Percentiles rank a stretch among this genome's conserved stretches.
Conservation (phyloP, 1,139 yeast species). For the Candida freyschussii region DNA sequence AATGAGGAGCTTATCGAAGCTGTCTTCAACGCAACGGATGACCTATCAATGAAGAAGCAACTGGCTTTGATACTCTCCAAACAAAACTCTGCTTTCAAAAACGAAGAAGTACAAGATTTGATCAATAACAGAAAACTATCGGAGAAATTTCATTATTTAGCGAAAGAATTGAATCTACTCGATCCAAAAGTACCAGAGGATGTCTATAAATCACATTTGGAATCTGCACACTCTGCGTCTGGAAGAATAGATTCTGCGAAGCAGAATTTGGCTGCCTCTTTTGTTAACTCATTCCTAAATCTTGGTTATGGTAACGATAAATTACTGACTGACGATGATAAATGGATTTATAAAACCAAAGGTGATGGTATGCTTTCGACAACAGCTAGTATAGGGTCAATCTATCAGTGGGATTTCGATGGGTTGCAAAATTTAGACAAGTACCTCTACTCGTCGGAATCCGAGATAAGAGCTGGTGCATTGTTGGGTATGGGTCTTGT, state of each 20-base stretch:
- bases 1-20: slow-evolving; percentile 72
- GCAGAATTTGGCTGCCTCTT: slow-evolving; percentile 92
- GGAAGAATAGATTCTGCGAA: slow-evolving; percentile 84
- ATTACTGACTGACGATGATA: slow-evolving; percentile 69
- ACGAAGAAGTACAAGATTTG: slow-evolving; percentile 79
- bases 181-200: slow-evolving; percentile 96
- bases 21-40: slow-evolving; percentile 73
- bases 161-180: slow-evolving; percentile 79
- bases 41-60: slow-evolving; percentile 76
- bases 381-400: slow-evolving; percentile 87
- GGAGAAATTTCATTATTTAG: slow-evolving; percentile 75
- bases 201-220: slow-evolving; percentile 86
- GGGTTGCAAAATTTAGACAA: slow-evolving; percentile 90
- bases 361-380: slow-evolving; percentile 93
- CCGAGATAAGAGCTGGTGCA: slow-evolving; percentile 94
- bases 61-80: slow-evolving; percentile 85
- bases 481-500: slow-evolving; percentile 91
- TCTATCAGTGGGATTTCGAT: slow-evolving; percentile 90
- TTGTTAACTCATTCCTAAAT: slow-evolving; percentile 88
- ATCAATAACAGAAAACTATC: slow-evolving; percentile 76
- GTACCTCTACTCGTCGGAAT: slow-evolving; percentile 80
- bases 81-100: slow-evolving; percentile 78
- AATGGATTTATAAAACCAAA: slow-evolving; percentile 90
- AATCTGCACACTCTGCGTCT: slow-evolving; percentile 53
- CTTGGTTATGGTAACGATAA: slow-evolving; percentile 89